Evolutionary conservation across 805 yeast genomes (phyloP).

Genomic region (Yarrowia sp.): DNA sequence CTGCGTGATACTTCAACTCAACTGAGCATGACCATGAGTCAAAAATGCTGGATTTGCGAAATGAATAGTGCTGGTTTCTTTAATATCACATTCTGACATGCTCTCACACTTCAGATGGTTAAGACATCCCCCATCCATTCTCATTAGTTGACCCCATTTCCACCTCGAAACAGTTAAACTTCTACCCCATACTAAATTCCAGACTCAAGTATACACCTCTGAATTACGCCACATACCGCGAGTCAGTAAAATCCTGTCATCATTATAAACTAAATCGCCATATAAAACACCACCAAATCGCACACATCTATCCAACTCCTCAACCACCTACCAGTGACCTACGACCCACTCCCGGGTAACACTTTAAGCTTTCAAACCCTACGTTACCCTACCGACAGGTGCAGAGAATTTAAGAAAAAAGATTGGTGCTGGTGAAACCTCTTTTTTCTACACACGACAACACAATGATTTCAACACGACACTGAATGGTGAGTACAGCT

Average conservation of each 20-base stretch:
- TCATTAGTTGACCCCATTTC: too few relatives aligned
- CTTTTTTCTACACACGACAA: neutral
- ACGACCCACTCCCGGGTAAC: constrained; percentile 4
- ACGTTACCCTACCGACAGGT: neutral
- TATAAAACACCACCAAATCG: neutral
- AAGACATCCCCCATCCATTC: too few relatives aligned
- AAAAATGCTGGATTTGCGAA: too few relatives aligned
- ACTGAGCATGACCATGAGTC: too few relatives aligned
- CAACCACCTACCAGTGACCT: neutral
- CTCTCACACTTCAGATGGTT: too few relatives aligned
- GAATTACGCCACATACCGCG: neutral
- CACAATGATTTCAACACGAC: neutral
- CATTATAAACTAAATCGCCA: too few relatives aligned
- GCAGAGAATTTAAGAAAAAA: neutral
- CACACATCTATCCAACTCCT: too few relatives aligned
- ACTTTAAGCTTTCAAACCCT: neutral
- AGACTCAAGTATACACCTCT: neutral
- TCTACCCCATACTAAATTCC: neutral
- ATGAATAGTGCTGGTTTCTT: too few relatives aligned
- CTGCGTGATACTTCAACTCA: too few relatives aligned
- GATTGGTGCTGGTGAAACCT: neutral
- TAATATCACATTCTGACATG: too few relatives aligned
- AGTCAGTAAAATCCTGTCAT: too few relatives aligned
- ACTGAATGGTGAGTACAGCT: constrained; percentile 13
- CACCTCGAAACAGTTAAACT: too few relatives aligned